Evolutionary conservation across 2,329 filamentous ascomycete genomes (phyloP), one percentile per base, ranked within the genome.

Genomic region (Hirsutella minnesotensis): DNA sequence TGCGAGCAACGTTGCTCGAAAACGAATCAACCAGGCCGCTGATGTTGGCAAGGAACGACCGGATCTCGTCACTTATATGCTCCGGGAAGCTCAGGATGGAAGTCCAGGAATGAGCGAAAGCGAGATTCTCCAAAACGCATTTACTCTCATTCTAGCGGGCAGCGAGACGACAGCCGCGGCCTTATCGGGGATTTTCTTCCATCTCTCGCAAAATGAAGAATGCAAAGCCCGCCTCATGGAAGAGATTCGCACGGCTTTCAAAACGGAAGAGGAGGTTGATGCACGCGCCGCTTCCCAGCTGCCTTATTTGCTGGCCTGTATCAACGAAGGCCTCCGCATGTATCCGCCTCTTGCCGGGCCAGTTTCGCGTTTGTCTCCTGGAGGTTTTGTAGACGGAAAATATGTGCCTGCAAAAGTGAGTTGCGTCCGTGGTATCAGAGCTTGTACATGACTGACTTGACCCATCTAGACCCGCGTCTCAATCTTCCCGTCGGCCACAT

Each of bases 401-500:
- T 60, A 52, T 19, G 51, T 67, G 2, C 62, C 65, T 0, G 53
- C 54, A 31, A 55, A 53, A 19, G 61, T 62, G 51, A 54, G 60
- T 56, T 5, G 5, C 5, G 31, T 33, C 8, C 15, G 10, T n/a
- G 15, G 15, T 5, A n/a, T 33, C 31, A 15, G 7, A 15, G 31
- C n/a, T 33, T 13, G 5, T 13, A n/a, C 31, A 16, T n/a, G 5
- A 5, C n/a, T 33, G 8, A 13, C 5, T 9, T 27, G 12, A 27
- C 31, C n/a, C 31, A 5, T 16, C 9, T 16, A 70, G 66, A 70
- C 64, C 2, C 49, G 53, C 3, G 59, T 74, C 0, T 58, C 61
- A 0, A 56, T 72, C 1, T 60, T 63, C 34, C 68, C 72, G 27
- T 69, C 59, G 51, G 58, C 67, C 2, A 56, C 65, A 16, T 67